phyloP scores from a whole-genome alignment of 805 yeast genomes.

The Nakazawaea populi region DNA sequence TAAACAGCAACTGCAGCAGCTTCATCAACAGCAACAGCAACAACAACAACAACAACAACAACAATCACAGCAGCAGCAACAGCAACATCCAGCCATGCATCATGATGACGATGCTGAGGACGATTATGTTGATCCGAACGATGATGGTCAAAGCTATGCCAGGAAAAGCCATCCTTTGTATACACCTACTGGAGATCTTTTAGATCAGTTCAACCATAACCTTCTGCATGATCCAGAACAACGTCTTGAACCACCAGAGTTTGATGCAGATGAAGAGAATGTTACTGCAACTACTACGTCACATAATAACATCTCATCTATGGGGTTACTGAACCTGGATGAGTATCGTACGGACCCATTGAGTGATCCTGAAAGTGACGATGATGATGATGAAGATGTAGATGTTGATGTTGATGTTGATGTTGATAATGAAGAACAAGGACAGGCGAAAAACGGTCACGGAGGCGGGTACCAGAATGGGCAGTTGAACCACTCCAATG shows the following conservation, averaged over 20 bases:
- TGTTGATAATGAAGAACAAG: no score
- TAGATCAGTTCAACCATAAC: conserved; percentile 2
- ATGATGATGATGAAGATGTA: neutral
- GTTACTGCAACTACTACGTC: neutral
- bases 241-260: neutral
- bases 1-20: neutral
- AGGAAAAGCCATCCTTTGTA: conserved; percentile 58
- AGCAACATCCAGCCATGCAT: neutral
- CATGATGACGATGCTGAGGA: conserved; percentile 41
- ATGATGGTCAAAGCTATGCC: conserved; percentile 72
- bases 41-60: neutral
- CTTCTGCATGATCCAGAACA: neutral
- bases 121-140: conserved; percentile 75
- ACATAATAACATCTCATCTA: neutral
- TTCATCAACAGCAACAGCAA: conserved; percentile 4
- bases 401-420: no score
- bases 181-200: conserved; percentile 31
- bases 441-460: no score
- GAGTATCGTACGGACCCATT: conserved; percentile 9
- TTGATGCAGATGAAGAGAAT: neutral
- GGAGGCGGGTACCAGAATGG: no score
- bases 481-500: no score
- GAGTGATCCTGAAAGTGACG: conserved; percentile 2
- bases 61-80: neutral
- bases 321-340: neutral